Evolutionary conservation across 495 filamentous ascomycete species (phyloP), one percentile per base, ranked within the genome.

Genomic region (Podospora pseudocomata): DNA sequence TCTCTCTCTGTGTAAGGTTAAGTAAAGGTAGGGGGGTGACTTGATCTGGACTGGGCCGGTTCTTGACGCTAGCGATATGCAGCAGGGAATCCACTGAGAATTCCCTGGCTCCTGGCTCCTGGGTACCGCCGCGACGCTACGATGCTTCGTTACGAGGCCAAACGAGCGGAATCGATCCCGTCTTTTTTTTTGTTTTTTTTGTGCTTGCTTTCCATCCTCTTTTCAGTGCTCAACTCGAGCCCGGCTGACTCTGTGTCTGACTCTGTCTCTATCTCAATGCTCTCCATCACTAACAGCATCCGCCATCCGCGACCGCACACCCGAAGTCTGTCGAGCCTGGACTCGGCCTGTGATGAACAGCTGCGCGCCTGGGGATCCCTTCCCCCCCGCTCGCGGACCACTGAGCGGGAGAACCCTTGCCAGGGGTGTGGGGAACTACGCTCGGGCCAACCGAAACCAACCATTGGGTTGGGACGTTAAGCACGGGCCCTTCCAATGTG

Each of bases 121-220:
- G 39, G 39, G 39, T 58, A 58, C 55, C 55, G 39, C 39, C 6
- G 55, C 6, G 55, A 58, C 55, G 55, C 55, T 58, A 26, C 19
- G 54, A 20, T 56, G n/a, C 55, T 7, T 58, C 9, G n/a, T n/a
- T 7, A 58, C 6, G 55, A 58, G 55, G 18, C 7, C n/a, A 58
- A 58, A 19, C n/a, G 16, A 58, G 23, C 55, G 55, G 55, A 58
- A 58, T 26, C n/a, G 55, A 26, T 58, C 55, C 55, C 54, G 54
- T 56, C 15, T 56, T 56, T 20, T 56, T 56, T 56, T 56, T 20
- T 56, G 15, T 56, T 5, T 56, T 56, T 20, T 56, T 15, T 56
- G 15, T 20, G 54, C 4, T 23, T 23, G 20, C 20, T 23, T 23
- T 56, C 19, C 16, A 56, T 20, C 19, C 15, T 56, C 5, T 56